Percentiles rank a stretch among this genome's conserved stretches.
phyloP scores from a whole-genome alignment of 768 basidiomycete species.

The Tricholoma furcatifolium region DNA sequence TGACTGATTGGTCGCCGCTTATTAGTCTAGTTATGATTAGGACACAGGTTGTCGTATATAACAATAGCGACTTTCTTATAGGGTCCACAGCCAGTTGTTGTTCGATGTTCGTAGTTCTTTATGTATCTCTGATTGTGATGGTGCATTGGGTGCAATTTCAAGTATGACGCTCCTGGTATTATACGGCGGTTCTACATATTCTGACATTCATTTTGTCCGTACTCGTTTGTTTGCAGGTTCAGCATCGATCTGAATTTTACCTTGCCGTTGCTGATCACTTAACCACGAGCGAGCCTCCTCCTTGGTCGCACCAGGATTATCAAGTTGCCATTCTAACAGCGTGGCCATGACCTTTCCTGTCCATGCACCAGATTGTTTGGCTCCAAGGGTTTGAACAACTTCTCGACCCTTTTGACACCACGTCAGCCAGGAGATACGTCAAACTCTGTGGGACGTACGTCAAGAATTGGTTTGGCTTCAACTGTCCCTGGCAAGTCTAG shows the following conservation, averaged over 20 bases:
- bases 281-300: constrained; percentile 76
- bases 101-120: too few species aligned
- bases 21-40: too few species aligned
- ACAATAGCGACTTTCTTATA: too few species aligned
- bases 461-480: constrained; percentile 72
- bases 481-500: constrained; percentile 58
- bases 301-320: constrained; percentile 62
- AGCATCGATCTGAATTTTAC: constrained; percentile 35
- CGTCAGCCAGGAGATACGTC: constrained; percentile 1
- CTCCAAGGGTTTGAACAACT: constrained; percentile 51
- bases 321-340: constrained; percentile 85
- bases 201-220: constrained; percentile 30
- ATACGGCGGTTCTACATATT: background rate
- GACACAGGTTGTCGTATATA: too few species aligned
- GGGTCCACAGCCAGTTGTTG: too few species aligned
- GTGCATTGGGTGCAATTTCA: too few species aligned
- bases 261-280: constrained; percentile 45
- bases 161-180: background rate
- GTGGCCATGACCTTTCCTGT: constrained; percentile 60
- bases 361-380: constrained; percentile 66
- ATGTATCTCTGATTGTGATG: too few species aligned
- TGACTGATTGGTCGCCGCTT: too few species aligned
- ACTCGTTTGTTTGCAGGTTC: constrained; percentile 38
- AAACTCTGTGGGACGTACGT: constrained; percentile 50
- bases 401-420: constrained; percentile 62